Percentiles rank a stretch among this genome's conserved stretches.
Conservation (phyloP, 805 yeast species). For the Danielia oregonensis region DNA sequence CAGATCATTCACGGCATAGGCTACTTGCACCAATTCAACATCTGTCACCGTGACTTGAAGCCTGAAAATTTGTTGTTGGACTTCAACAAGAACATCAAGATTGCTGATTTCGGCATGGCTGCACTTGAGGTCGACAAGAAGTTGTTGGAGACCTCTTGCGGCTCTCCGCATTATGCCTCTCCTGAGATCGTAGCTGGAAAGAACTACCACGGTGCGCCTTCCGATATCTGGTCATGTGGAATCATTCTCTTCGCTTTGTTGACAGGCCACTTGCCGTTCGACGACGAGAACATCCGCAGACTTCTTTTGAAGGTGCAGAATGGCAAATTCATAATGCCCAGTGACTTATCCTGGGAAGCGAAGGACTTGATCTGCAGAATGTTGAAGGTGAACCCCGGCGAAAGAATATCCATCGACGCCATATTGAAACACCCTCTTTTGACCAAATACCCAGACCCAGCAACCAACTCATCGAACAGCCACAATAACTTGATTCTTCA, state of each 20-base stretch:
- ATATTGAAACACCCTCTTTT: constrained; percentile 80
- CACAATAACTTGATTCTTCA: constrained; percentile 7
- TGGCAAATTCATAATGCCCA: constrained; percentile 83
- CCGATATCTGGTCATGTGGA: constrained; percentile 98
- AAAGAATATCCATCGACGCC: constrained; percentile 74
- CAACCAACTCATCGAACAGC: constrained; percentile 1
- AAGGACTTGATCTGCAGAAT: constrained; percentile 77
- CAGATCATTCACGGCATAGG: constrained; percentile 81
- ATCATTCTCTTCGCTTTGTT: constrained; percentile 88
- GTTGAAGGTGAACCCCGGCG: constrained; percentile 76
- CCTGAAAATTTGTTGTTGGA: constrained; percentile 81
- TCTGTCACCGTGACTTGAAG: constrained; percentile 83
- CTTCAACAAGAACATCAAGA: constrained; percentile 81
- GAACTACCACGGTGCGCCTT: constrained; percentile 93
- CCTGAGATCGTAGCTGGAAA: constrained; percentile 97
- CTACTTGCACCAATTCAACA: constrained; percentile 81
- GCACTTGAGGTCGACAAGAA: constrained; percentile 83
- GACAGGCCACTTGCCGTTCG: constrained; percentile 95
- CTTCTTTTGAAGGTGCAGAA: constrained; percentile 85
- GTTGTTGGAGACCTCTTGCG: constrained; percentile 90
- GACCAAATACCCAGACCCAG: constrained; percentile 59
- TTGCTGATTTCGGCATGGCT: constrained; percentile 99
- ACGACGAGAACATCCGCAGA: constrained; percentile 90
- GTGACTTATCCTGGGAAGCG: constrained; percentile 76
- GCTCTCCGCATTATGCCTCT: constrained; percentile 97